Evolutionary conservation across 1,284 basidiomycete species (phyloP).

Genomic region (Cryptococcus depauperatus): DNA sequence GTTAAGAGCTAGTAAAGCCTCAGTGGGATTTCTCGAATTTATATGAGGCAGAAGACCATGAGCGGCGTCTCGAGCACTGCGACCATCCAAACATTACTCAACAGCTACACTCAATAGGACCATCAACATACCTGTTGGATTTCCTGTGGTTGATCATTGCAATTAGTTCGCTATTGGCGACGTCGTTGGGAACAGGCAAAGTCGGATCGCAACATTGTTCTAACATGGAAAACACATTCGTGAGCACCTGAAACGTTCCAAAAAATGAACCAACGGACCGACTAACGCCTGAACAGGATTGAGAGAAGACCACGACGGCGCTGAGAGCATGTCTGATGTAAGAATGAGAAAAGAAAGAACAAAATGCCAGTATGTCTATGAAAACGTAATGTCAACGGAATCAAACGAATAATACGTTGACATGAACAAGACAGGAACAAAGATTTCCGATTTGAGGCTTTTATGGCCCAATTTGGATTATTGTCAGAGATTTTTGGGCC

Average conservation of each 20-base stretch:
- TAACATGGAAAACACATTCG: slow-evolving; percentile 4
- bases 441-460: no score
- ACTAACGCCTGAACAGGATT: slow-evolving; percentile 42
- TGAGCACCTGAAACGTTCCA: not conserved
- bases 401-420: no score
- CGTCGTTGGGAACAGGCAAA: slow-evolving; percentile 80
- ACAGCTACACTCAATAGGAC: not conserved
- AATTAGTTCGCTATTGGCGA: slow-evolving; percentile 85
- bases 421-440: no score
- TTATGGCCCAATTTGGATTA: no score
- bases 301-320: slow-evolving; percentile 34
- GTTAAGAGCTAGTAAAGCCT: slow-evolving; percentile 37
- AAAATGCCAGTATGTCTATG: no score
- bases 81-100: not conserved
- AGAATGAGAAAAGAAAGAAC: not conserved
- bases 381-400: no score
- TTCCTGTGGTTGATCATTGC: slow-evolving; percentile 92
- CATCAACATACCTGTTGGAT: slow-evolving; percentile 78
- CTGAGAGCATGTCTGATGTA: slow-evolving; percentile 22
- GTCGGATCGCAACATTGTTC: slow-evolving; percentile 82
- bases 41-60: slow-evolving; percentile 50
- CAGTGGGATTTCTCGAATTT: slow-evolving; percentile 42
- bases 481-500: no score
- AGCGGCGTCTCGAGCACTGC: slow-evolving; percentile 32
- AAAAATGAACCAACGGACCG: slow-evolving; percentile 25